phyloP scores from a whole-genome alignment of 176 grass and related monocot species.

The Juncus inflexus region DNA sequence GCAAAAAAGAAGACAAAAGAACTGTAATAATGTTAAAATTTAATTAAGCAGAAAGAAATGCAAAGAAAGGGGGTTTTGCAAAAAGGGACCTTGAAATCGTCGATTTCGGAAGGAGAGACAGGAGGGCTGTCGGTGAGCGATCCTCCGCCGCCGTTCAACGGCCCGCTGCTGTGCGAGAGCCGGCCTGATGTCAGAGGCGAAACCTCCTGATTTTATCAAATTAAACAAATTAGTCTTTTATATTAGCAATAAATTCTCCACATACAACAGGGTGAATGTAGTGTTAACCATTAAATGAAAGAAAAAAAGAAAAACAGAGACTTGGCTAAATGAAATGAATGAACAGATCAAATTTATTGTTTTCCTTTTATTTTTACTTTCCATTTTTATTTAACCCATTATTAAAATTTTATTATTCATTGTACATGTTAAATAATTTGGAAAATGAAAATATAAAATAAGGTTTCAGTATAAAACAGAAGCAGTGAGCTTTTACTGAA shows the following conservation, averaged over 20 bases:
- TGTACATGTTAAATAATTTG: not conserved
- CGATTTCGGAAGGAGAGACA: slow-evolving; percentile 74
- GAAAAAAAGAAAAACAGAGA: too few species aligned
- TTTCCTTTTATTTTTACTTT: not conserved
- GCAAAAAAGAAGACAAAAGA: not conserved
- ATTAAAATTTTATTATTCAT: not conserved
- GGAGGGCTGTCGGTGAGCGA: slow-evolving; percentile 95
- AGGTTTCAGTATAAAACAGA: slow-evolving; percentile 4
- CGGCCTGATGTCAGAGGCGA: slow-evolving; percentile 91
- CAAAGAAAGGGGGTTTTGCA: not conserved
- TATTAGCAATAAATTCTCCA: slow-evolving; percentile 16
- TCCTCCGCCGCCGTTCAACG: slow-evolving; percentile 64
- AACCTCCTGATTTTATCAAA: slow-evolving; percentile 39
- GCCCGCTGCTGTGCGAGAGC: slow-evolving; percentile 95
- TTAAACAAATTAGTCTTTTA: slow-evolving; percentile 6
- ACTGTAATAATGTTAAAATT: not conserved
- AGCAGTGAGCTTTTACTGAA: slow-evolving; percentile 20
- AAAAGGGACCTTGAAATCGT: slow-evolving; percentile 63
- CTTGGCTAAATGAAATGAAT: too few species aligned
- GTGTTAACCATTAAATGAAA: too few species aligned
- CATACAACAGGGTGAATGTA: too few species aligned
- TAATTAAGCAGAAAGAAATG: not conserved
- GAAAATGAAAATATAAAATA: not conserved
- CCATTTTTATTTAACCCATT: not conserved
- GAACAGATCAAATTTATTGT: too few species aligned